A percentile compares a stretch with the other conserved stretches of the same genome.
Evolutionary conservation across 2,329 filamentous ascomycete genomes (phyloP).

Genomic region (Fonsecaea erecta): DNA sequence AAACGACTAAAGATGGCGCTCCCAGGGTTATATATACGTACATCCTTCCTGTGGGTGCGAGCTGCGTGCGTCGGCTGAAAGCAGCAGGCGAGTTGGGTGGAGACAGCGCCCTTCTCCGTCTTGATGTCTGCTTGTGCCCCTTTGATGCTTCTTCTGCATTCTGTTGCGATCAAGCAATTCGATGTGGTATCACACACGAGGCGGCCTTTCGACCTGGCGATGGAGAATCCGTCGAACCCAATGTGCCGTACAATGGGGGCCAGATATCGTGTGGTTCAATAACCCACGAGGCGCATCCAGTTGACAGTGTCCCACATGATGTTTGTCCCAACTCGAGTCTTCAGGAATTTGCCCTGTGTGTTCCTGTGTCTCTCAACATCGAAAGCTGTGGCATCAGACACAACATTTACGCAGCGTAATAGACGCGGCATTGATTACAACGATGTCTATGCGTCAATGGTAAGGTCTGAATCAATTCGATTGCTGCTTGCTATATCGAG

Average conservation of each 20-base stretch:
- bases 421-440: too few species aligned
- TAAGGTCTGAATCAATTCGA: too few species aligned
- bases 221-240: neutral
- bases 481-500: too few species aligned
- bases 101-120: constrained; percentile 2
- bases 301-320: neutral
- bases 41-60: neutral
- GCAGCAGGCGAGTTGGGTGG: neutral
- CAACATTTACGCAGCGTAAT: neutral
- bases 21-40: neutral
- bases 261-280: neutral
- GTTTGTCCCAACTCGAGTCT: neutral
- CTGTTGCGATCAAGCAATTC: neutral
- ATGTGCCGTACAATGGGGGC: neutral
- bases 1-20: neutral
- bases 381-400: neutral
- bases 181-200: neutral
- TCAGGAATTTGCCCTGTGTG: neutral
- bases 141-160: neutral
- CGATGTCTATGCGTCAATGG: too few species aligned
- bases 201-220: neutral
- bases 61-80: neutral
- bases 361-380: neutral
- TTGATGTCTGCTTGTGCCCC: neutral
- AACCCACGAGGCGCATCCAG: neutral